Base-by-base conservation (phyloP, 139 green algal species). In the Chlorella sorokiniana region DNA sequence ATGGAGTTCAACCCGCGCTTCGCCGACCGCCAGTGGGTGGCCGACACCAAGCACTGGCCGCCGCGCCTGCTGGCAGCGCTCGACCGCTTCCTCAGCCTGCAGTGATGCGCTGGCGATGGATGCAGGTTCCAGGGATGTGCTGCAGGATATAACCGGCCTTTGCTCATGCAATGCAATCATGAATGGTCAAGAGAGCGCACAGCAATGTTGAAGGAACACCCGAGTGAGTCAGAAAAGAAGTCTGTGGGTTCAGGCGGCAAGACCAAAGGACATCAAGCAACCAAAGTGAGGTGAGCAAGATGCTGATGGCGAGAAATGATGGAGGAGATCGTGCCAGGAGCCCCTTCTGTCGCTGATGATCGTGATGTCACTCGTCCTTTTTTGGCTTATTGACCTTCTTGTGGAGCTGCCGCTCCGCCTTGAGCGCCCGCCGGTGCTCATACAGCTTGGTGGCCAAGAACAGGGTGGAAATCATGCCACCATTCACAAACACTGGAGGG, bases 1-100 rank as follows among this genome's bases (percentile, higher is more conserved):
- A 88, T 54, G 38, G 84, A 87, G 61, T 95, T 95, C 77, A 91
- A 95, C 78, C 68, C 42, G 33, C 64, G 89, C 27, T 95, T 90
- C 69, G 54, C 40, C 14, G 48, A 93, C 37, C 25, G 83, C 0
- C 64, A 81, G 4, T 95, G 88, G 88, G 90, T 95, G 29, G 63
- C 64, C 16, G 45, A n/a, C 23, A 73, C 87, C 45, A 93, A 92
- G 84, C 85, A 91, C 33, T 95, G 92, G 92, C 88, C 88, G 29
- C 89, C 90, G 10, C 64, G 41, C 27, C 71, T 92, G 52, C 38
- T 94, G 48, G 54, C 51, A 0, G 92, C 92, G 6, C 85, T 95
- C 70, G 31, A 90, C 41, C 73, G 65, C 4, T 95, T 95, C 69
- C 77, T 94, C 22, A 79, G 35, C 8, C 79, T 94, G 25, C 52